Conservation (phyloP, 1,284 basidiomycete species). For the Malassezia slooffiae region DNA sequence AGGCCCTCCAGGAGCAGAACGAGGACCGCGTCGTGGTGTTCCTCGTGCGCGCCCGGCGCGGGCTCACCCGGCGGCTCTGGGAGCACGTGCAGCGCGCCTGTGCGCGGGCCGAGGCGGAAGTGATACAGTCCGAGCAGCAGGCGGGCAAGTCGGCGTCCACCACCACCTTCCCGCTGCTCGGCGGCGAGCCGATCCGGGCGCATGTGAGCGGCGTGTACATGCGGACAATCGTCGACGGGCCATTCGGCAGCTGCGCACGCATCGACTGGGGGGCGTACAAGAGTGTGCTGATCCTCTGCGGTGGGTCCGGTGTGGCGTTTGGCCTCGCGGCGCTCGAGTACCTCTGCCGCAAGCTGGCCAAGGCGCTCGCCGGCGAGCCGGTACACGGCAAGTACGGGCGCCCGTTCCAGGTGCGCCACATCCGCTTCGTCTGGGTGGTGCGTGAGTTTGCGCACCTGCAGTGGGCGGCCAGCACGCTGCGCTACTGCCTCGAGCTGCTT, state of each 20-base stretch:
- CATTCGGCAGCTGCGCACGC: slow-evolving; percentile 63
- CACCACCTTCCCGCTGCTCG: slow-evolving; percentile 4
- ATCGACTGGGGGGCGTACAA: slow-evolving; percentile 57
- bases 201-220: slow-evolving; percentile 53
- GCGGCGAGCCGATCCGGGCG: background rate
- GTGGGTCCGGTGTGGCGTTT: slow-evolving; percentile 70
- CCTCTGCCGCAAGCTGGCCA: slow-evolving; percentile 52
- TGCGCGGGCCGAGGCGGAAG: background rate
- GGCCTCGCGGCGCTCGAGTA: slow-evolving; percentile 64
- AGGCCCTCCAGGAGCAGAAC: slow-evolving; percentile 45
- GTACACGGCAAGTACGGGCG: slow-evolving; percentile 40
- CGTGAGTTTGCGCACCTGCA: slow-evolving; percentile 70
- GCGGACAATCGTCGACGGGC: slow-evolving; percentile 62
- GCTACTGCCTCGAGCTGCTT: slow-evolving; percentile 59
- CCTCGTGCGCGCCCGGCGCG: slow-evolving; percentile 63
- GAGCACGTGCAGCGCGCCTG: slow-evolving; percentile 49
- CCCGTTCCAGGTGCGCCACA: slow-evolving; percentile 53
- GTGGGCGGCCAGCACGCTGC: slow-evolving; percentile 65
- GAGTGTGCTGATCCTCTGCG: slow-evolving; percentile 61
- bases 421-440: slow-evolving; percentile 73
- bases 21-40: slow-evolving; percentile 57
- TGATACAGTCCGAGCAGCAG: background rate
- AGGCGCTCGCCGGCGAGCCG: slow-evolving; percentile 50
- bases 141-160: background rate
- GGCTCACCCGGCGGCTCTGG: slow-evolving; percentile 68